Evolutionary conservation across 352 stramenopile species (phyloP).

Genomic region (Globisporangium takayamanum): DNA sequence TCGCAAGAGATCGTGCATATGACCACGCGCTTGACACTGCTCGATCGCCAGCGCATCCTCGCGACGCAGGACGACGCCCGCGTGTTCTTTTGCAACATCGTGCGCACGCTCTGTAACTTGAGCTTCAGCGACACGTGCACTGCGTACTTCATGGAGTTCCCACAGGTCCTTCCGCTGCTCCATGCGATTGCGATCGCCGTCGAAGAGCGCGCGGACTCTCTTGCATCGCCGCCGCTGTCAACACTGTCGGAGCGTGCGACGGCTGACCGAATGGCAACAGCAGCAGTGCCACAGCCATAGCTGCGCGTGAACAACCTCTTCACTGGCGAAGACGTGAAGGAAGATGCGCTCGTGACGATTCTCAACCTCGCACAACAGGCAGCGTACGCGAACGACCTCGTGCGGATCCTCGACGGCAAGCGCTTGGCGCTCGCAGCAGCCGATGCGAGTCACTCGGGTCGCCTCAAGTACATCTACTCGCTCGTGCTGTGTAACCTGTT

Average conservation of each 20-base stretch:
- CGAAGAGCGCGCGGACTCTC: neutral
- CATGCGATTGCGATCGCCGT: slow-evolving; percentile 23
- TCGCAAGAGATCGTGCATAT: slow-evolving; percentile 47
- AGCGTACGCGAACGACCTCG: slow-evolving; percentile 38
- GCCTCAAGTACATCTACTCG: slow-evolving; percentile 55
- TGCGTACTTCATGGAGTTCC: slow-evolving; percentile 47
- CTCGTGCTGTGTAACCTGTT: slow-evolving; percentile 62
- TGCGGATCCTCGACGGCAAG: slow-evolving; percentile 53
- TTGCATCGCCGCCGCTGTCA: too few species aligned
- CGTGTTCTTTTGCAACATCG: slow-evolving; percentile 42
- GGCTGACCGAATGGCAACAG: neutral
- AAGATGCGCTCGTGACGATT: slow-evolving; percentile 58
- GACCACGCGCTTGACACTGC: slow-evolving; percentile 34
- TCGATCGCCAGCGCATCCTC: slow-evolving; percentile 33
- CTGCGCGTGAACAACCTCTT: slow-evolving; percentile 2
- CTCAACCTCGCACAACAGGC: slow-evolving; percentile 55
- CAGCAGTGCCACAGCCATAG: neutral
- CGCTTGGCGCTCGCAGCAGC: slow-evolving; percentile 35
- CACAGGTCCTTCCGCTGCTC: slow-evolving; percentile 47
- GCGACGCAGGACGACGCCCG: slow-evolving; percentile 14
- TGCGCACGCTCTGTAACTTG: slow-evolving; percentile 58
- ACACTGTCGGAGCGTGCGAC: neutral
- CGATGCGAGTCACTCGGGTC: slow-evolving; percentile 20
- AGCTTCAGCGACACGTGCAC: slow-evolving; percentile 47
- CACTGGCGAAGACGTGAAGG: slow-evolving; percentile 38